Evolutionary conservation across 106 monocot genomes (phyloP).

Genomic region (Dendrobium catenatum): DNA sequence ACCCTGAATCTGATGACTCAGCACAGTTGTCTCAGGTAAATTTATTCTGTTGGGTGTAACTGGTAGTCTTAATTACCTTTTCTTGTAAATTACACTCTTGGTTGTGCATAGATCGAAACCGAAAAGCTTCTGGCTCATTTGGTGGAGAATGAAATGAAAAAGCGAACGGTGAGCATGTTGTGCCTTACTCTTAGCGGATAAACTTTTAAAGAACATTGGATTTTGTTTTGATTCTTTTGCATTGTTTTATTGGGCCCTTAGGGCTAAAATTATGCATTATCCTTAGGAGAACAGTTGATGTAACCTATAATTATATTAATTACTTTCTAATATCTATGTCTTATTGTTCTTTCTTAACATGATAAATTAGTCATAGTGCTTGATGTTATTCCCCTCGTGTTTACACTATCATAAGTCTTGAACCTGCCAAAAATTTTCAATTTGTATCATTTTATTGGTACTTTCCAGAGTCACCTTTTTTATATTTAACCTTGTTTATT

Average conservation of each 20-base stretch:
- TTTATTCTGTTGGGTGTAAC: background rate
- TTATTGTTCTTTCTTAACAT: background rate
- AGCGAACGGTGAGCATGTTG: slow-evolving; percentile 29
- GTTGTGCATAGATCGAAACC: slow-evolving; percentile 43
- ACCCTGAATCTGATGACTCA: slow-evolving; percentile 49
- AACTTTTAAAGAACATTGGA: background rate
- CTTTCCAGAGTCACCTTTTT: background rate
- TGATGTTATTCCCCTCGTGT: background rate
- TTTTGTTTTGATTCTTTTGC: background rate
- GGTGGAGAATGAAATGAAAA: slow-evolving; percentile 50
- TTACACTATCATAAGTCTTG: background rate
- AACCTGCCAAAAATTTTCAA: background rate
- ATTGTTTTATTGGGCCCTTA: background rate
- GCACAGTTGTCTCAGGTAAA: slow-evolving; percentile 52
- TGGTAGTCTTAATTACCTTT: background rate
- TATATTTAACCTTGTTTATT: slow-evolving; percentile 2
- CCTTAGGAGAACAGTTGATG: background rate
- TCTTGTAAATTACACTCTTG: background rate
- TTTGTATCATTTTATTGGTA: background rate
- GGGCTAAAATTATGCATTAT: background rate
- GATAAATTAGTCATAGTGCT: background rate
- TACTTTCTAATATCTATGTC: background rate
- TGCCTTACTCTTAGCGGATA: background rate
- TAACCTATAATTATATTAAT: background rate
- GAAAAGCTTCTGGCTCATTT: slow-evolving; percentile 49